Base-by-base conservation (phyloP, 257 asterid genomes). In the Capsicum baccatum region DNA sequence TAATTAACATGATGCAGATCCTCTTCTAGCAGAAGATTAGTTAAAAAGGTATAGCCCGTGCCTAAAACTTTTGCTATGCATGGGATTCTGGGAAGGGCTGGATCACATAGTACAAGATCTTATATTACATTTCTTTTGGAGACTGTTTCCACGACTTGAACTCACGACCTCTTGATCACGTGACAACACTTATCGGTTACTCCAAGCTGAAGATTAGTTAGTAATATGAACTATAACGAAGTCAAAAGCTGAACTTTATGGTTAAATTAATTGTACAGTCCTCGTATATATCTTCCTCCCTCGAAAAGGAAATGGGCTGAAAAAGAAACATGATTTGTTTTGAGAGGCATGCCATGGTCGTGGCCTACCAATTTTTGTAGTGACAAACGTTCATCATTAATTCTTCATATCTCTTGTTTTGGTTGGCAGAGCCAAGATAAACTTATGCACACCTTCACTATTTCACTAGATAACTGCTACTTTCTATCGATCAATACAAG, bases 281-380 rank as follows among this genome's bases (percentile, higher is more conserved):
- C 44, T 64, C 70, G 26, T 55, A 63, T 21, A 4, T 26, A 10
- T 2, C 17, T 33, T 5, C 71, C 47, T 63, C 1, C 37, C 17
- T 26, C 42, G 56, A 79, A 15, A 55, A 52, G 48, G 64, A 71
- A 82, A 52, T 82, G 63, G 50, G 37, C 39, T 82, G 52, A 44
- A 82, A 64, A 79, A 47, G 76, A 21, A 63, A 16, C 56, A 66
- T 73, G 35, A 83, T 83, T 83, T 60, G 52, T 74, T 71, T 83
- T 54, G 21, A 19, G 63, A 71, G 39, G 86, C 86, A 76, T 83
- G 86, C 66, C 83, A 42, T 57, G 21, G 83, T 12, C 86, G 17
- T 83, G 86, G 19, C 76, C 83, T 83, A 73, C 86, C 82, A 73
- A 44, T 73, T 70, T 59, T 59, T 66, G 19, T 16, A 60, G 62